phyloP scores from a whole-genome alignment of 768 basidiomycete genomes.

The Pisolithus marmoratus region DNA sequence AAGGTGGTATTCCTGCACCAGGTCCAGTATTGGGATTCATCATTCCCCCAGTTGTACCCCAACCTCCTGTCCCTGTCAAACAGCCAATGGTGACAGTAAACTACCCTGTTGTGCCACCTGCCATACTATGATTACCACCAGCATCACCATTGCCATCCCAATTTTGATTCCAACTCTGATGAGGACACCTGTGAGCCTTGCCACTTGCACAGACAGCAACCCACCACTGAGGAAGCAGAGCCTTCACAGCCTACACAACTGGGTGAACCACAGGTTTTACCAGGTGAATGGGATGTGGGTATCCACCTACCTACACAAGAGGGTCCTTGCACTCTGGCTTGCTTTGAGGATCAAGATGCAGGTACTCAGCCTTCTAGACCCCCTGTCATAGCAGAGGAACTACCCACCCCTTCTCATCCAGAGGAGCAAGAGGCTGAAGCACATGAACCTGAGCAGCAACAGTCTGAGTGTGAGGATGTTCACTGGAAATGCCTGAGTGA shows the following conservation, averaged over 20 bases:
- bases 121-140: constrained; percentile 8
- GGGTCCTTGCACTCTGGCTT: too few relatives aligned
- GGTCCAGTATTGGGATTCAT: too few relatives aligned
- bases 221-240: background rate
- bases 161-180: constrained; percentile 13
- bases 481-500: constrained; percentile 9
- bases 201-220: background rate
- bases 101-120: too few relatives aligned
- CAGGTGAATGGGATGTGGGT: background rate
- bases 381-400: constrained; percentile 3
- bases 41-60: too few relatives aligned
- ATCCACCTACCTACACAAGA: too few relatives aligned
- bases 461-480: background rate
- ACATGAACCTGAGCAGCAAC: too few relatives aligned
- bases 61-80: too few relatives aligned
- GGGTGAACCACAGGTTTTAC: background rate
- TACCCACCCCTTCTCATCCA: constrained; percentile 3
- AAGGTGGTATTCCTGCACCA: too few relatives aligned
- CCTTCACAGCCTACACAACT: background rate
- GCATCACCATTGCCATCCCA: constrained; percentile 2
- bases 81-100: too few relatives aligned
- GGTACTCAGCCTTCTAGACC: background rate
- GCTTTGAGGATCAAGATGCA: background rate
- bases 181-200: constrained; percentile 3
- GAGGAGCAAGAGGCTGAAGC: background rate